Percentiles rank a stretch among this genome's conserved stretches.
These are phyloP conservation scores for Zygosaccharomyces bisporus DNA, from an alignment of 805 yeast genomes.

Conservation along the genomic window DNA sequence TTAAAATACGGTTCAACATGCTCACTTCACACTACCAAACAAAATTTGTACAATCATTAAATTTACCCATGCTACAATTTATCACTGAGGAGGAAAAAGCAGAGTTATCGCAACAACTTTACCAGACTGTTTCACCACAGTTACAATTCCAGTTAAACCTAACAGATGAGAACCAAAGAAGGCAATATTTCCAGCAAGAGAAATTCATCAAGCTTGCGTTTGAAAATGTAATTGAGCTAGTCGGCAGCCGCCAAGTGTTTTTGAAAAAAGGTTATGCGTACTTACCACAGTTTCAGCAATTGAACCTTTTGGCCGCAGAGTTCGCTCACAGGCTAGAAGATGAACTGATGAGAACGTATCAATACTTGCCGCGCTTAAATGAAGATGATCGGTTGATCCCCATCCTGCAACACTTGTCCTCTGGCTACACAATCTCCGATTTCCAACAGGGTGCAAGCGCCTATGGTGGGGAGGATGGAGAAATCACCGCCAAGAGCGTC, in stretches of 20 bases:
- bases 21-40: constrained; percentile 64
- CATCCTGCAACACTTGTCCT: constrained; percentile 70
- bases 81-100: constrained; percentile 61
- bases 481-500: constrained; percentile 60
- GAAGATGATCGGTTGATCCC: constrained; percentile 91
- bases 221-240: constrained; percentile 74
- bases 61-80: constrained; percentile 63
- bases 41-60: constrained; percentile 60
- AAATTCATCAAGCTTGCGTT: constrained; percentile 81
- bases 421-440: constrained; percentile 62
- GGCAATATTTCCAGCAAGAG: constrained; percentile 52
- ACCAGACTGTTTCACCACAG: constrained; percentile 48
- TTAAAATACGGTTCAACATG: constrained; percentile 65
- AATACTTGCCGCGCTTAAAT: constrained; percentile 75
- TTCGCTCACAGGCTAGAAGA: constrained; percentile 50
- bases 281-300: constrained; percentile 77
- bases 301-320: constrained; percentile 65
- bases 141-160: constrained; percentile 36
- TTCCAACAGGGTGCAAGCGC: constrained; percentile 37
- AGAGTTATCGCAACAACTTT: constrained; percentile 46
- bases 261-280: constrained; percentile 71
- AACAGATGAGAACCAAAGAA: constrained; percentile 44
- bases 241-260: constrained; percentile 67
- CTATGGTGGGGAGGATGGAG: constrained; percentile 38
- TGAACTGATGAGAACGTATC: constrained; percentile 64